Evolutionary conservation across 495 filamentous ascomycete species (phyloP), one percentile per base, ranked within the genome.

Genomic region (Trichoderma erinaceum): DNA sequence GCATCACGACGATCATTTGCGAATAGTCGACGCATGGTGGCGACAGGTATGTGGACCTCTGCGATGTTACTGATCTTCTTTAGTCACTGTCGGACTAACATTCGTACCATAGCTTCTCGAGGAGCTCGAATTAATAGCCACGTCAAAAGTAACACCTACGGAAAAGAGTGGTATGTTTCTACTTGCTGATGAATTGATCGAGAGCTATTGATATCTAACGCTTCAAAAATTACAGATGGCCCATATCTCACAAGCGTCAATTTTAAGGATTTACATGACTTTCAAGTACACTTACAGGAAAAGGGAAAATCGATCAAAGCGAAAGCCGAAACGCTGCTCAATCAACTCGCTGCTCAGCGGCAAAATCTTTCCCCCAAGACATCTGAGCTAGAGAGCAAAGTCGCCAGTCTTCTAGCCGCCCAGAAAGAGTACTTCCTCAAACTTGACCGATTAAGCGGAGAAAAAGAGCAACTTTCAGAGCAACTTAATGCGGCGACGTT

Each of bases 21-120:
- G 93, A 71, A 83, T 91, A 64, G 87, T 97, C 70, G 92, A 99
- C 78, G 84, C 87, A 64, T 99, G 95, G 94, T 93, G 94, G 79
- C 83, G 86, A 69, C 92, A 97, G 86, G 93, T 97, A 82, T 75
- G 84, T 79, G 68, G 29, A 68, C 25, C 32, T 63, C 68, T 48
- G 70, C 69, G 32, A 41, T 38, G 56, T 71, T 52, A 68, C 29
- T 29, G 29, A 29, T 29, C 29, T 29, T 29, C 4, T 29, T 70
- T 74, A 74, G 69, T 73, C 67, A 65, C 65, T 58, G 69, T 50
- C 64, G 68, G 63, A 74, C 81, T 80, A 71, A 82, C 72, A 69
- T 71, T 16, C 8, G 8, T 21, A 66, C 46, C 68, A 71, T 44
- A 97, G 92, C 79, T 97, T 52, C 78, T 97, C 43, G 92, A 98